Conservation (phyloP, 2,329 filamentous ascomycete genomes). For the Ophiostoma novo-ulmi region DNA sequence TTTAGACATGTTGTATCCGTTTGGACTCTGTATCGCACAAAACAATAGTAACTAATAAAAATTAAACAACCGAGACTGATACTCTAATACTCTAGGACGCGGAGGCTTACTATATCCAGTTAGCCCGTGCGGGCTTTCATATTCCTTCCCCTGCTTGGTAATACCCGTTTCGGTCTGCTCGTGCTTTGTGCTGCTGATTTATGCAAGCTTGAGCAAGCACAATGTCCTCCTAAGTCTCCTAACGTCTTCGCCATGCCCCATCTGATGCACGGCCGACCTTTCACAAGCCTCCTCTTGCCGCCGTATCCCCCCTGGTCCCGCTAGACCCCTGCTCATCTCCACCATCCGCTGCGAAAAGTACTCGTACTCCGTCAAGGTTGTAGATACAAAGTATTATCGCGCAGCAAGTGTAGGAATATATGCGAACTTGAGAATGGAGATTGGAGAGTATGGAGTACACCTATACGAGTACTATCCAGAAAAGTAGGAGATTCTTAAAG, state of each 20-base stretch:
- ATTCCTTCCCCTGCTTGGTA: not conserved
- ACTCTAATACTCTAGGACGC: not conserved
- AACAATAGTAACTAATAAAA: not conserved
- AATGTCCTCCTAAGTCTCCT: not conserved
- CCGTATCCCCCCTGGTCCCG: conserved; percentile 30
- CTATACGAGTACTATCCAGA: too few relatives aligned
- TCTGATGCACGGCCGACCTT: conserved; percentile 34
- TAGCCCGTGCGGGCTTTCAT: not conserved
- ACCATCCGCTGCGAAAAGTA: conserved; percentile 3
- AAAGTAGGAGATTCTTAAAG: not conserved
- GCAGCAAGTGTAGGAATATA: not conserved
- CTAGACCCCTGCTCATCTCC: conserved; percentile 14
- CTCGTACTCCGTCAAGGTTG: not conserved
- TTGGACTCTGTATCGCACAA: not conserved
- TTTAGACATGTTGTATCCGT: not conserved
- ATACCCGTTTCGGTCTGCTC: not conserved
- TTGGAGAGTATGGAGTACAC: not conserved
- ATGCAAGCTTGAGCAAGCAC: conserved; percentile 1
- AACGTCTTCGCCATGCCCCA: conserved; percentile 18
- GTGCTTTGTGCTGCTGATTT: conserved; percentile 1
- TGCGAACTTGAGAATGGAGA: not conserved
- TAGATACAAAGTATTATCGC: not conserved
- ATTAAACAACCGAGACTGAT: not conserved
- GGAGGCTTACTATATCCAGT: not conserved
- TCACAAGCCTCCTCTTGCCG: conserved; percentile 42